Evolutionary conservation across 371 early-diverging fungal genomes (phyloP).

Genomic region (Globomyces sp.): DNA sequence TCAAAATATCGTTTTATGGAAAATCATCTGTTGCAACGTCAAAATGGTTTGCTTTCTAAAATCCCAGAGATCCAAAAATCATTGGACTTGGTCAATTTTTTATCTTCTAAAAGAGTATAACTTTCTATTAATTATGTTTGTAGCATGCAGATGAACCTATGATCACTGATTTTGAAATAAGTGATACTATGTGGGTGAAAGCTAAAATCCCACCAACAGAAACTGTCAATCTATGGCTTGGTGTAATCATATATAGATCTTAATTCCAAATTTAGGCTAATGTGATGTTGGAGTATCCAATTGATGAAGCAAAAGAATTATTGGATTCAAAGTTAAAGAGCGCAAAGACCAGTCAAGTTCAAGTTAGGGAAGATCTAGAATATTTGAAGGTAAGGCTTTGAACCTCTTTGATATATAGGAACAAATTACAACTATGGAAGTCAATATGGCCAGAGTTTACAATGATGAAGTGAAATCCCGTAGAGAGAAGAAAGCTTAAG

Average conservation of each 20-base stretch:
- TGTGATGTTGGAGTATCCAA: constrained; percentile 93
- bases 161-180: constrained; percentile 84
- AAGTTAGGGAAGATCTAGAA: constrained; percentile 87
- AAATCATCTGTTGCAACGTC: constrained; percentile 76
- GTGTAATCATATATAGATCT: constrained; percentile 58
- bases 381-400: constrained; percentile 60
- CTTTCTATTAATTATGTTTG: not conserved
- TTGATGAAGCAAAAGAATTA: constrained; percentile 84
- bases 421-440: constrained; percentile 98
- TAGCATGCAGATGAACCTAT: constrained; percentile 70
- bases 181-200: constrained; percentile 89
- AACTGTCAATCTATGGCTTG: constrained; percentile 92
- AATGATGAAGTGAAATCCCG: constrained; percentile 96
- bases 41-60: constrained; percentile 80
- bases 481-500: constrained; percentile 21
- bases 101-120: constrained; percentile 60
- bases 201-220: constrained; percentile 69
- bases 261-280: constrained; percentile 65
- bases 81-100: constrained; percentile 76
- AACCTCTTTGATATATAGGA: constrained; percentile 40
- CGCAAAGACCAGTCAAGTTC: constrained; percentile 68
- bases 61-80: constrained; percentile 96
- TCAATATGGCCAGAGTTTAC: constrained; percentile 95
- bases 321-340: constrained; percentile 70
- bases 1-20: constrained; percentile 98